Base-by-base conservation (phyloP, 371 early-diverging fungal species). In the Mortierella polycephala region DNA sequence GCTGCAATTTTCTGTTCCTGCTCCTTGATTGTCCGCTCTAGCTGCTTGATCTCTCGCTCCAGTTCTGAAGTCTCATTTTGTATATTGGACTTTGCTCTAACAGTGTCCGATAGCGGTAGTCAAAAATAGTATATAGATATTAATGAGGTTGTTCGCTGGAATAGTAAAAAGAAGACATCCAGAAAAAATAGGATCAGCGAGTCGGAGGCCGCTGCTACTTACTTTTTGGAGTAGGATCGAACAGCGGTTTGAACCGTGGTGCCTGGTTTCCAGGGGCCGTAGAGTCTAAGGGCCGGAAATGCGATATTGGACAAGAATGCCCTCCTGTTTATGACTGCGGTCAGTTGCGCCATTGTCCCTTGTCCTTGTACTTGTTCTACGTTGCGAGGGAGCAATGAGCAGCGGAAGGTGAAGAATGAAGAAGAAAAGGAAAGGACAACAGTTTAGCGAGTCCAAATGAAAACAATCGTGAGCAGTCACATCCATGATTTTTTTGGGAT, bases 201-300 rank as follows among this genome's bases (percentile, higher is more conserved):
- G n/a, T n/a, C n/a, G n/a, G n/a, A n/a, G n/a, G n/a, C n/a, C n/a
- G 16, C 13, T 7, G 51, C 44, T 16, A 65, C 53, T 1, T 64
- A 76, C 77, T 71, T 71, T 67, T 64, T 55, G 45, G 77, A 76
- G 53, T 71, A 76, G 42, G 62, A 45, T n/a, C 77, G 64, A 13
- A 59, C 14, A 41, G 60, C 4, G 41, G 56, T 23, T 21, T 51
- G 63, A 51, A 12, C 16, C 45, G 30, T 6, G 11, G 46, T 42
- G 51, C 52, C 56, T 59, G 57, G 64, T 14, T 54, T 62, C 64
- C 60, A 55, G 21, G 23, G 47, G 37, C 30, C 11, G n/a, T 37
- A 14, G 20, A 63, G 63, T 39, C 64, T 63, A 20, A 64, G 56
- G 16, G 65, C n/a, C 14, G 21, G 42, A 20, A 50, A 21, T 13